Evolutionary conservation across 2,329 filamentous ascomycete species (phyloP).

Genomic region (Trichoderma aggressivum): DNA sequence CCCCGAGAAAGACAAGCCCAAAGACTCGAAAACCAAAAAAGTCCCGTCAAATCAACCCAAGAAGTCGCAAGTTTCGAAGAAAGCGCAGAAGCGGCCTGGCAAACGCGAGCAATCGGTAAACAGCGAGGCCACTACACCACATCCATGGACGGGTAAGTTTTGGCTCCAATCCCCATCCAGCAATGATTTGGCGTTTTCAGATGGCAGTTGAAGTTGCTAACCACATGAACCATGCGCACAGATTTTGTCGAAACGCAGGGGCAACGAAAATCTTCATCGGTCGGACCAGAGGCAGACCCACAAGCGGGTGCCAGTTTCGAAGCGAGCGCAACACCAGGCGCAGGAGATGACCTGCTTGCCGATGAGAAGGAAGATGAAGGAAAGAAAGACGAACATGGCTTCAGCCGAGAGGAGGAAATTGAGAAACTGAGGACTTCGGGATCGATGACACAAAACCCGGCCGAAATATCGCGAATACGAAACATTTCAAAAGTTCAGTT

Average conservation of each 20-base stretch:
- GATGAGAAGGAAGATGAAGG: conserved; percentile 48
- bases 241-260: conserved; percentile 50
- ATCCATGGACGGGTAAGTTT: conserved; percentile 45
- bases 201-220: background rate
- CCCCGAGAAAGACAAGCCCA: conserved; percentile 78
- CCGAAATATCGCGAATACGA: conserved; percentile 91
- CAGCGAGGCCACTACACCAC: conserved; percentile 53
- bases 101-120: conserved; percentile 55
- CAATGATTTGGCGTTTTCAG: background rate
- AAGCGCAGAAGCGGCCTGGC: conserved; percentile 51
- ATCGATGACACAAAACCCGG: conserved; percentile 98
- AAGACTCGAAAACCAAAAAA: conserved; percentile 73
- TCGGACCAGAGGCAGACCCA: conserved; percentile 42
- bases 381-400: conserved; percentile 52
- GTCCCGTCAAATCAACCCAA: conserved; percentile 54
- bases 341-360: conserved; percentile 51
- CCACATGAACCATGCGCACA: background rate
- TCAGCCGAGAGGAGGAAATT: conserved; percentile 85
- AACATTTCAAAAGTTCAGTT: conserved; percentile 95
- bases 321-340: conserved; percentile 41
- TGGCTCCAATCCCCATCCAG: background rate
- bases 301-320: conserved; percentile 44
- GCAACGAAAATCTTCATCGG: conserved; percentile 42
- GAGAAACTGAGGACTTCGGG: conserved; percentile 92
- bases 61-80: conserved; percentile 56